phyloP scores from a whole-genome alignment of 306 rosid genomes.

The Prunus davidiana region DNA sequence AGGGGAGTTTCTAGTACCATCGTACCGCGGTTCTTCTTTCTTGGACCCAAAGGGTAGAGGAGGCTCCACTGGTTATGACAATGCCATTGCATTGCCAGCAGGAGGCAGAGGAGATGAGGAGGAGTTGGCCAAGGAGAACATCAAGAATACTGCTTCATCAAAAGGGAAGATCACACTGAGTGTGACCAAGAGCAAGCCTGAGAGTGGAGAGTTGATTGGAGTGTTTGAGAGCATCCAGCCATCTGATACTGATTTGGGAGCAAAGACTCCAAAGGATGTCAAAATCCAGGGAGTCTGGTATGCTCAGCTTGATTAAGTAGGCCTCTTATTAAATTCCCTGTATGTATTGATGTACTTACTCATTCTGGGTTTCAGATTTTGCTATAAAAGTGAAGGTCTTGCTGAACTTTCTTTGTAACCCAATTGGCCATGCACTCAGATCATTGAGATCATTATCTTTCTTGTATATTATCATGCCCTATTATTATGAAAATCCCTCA shows the following conservation, averaged over 20 bases:
- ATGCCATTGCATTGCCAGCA: conserved; percentile 82
- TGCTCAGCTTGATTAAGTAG: conserved; percentile 87
- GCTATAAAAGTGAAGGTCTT: conserved; percentile 30
- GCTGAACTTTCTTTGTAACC: conserved; percentile 30
- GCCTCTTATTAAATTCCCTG: neutral
- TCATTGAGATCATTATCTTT: conserved; percentile 1
- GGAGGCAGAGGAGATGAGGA: conserved; percentile 98
- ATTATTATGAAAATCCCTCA: too few species aligned
- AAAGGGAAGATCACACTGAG: conserved; percentile 82
- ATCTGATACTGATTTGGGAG: conserved; percentile 96
- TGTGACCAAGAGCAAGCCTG: conserved; percentile 83
- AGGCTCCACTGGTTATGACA: conserved; percentile 88
- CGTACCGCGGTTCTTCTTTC: conserved; percentile 91
- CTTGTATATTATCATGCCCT: conserved; percentile 8
- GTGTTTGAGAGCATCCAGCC: conserved; percentile 94
- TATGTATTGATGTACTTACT: conserved; percentile 15
- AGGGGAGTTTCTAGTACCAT: conserved; percentile 77
- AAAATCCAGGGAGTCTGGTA: conserved; percentile 95
- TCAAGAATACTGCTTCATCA: conserved; percentile 64
- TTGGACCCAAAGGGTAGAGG: conserved; percentile 99
- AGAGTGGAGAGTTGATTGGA: conserved; percentile 85
- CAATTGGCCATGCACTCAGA: conserved; percentile 16
- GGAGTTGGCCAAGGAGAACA: conserved; percentile 78
- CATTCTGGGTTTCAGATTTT: conserved; percentile 39
- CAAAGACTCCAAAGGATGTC: conserved; percentile 89